These are phyloP conservation scores for Spathaspora girioi DNA, from an alignment of 805 yeast species.

Conservation along the genomic window DNA sequence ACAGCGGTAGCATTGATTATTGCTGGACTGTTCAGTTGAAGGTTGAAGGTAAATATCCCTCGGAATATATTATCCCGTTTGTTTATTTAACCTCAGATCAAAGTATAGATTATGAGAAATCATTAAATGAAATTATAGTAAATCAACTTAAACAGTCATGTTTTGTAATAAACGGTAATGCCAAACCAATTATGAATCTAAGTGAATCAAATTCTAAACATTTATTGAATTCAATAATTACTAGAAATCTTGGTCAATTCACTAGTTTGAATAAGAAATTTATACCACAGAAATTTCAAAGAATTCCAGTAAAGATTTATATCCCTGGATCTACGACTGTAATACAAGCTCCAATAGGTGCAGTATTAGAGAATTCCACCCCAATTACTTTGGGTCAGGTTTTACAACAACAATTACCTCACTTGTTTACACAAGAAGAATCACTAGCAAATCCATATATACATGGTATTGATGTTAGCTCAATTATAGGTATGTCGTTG, in stretches of 20 bases:
- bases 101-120: constrained; percentile 19
- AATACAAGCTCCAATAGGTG: constrained; percentile 23
- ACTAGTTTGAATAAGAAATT: constrained; percentile 24
- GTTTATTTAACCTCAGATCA: constrained; percentile 9
- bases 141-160: constrained; percentile 84
- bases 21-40: constrained; percentile 43
- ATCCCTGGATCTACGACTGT: constrained; percentile 35
- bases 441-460: constrained; percentile 15
- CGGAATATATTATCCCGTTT: constrained; percentile 28
- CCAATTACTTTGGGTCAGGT: constrained; percentile 11
- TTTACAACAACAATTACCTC: constrained; percentile 12
- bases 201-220: constrained; percentile 56
- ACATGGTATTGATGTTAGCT: constrained; percentile 28
- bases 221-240: constrained; percentile 52
- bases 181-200: constrained; percentile 76
- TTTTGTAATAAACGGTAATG: constrained; percentile 69
- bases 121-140: constrained; percentile 54
- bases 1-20: background rate
- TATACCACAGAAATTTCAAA: constrained; percentile 22
- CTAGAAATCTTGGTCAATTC: constrained; percentile 27
- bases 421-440: constrained; percentile 4
- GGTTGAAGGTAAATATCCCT: constrained; percentile 21
- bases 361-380: background rate
- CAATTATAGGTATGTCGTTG: constrained; percentile 10
- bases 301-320: constrained; percentile 49